Evolutionary conservation across 345 rosid genomes (phyloP).

Genomic region (Tarenaya hassleriana): DNA sequence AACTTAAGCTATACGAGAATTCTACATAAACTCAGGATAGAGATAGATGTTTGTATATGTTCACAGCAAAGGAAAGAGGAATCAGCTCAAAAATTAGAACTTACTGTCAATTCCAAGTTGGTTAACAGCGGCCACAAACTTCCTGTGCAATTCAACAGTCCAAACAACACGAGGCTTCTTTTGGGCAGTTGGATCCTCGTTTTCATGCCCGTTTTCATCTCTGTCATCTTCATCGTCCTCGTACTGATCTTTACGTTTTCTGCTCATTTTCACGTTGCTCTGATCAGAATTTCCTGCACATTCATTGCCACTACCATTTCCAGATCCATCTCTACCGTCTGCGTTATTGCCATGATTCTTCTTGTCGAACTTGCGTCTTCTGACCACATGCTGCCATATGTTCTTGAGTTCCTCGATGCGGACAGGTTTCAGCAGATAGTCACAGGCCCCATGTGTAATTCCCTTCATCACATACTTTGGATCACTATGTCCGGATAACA

Average conservation of each 20-base stretch:
- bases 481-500: slow-evolving; percentile 84
- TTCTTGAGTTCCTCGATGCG: slow-evolving; percentile 83
- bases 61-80: slow-evolving; percentile 8
- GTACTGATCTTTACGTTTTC: slow-evolving; percentile 66
- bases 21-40: background rate
- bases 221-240: slow-evolving; percentile 67
- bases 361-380: slow-evolving; percentile 52
- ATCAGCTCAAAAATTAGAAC: slow-evolving; percentile 18
- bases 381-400: slow-evolving; percentile 92
- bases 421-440: slow-evolving; percentile 85
- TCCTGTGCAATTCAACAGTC: slow-evolving; percentile 70
- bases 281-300: slow-evolving; percentile 42
- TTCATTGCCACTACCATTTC: slow-evolving; percentile 34
- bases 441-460: slow-evolving; percentile 89
- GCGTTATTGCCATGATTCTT: slow-evolving; percentile 31
- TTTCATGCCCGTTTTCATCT: slow-evolving; percentile 42
- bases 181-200: slow-evolving; percentile 54
- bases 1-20: background rate
- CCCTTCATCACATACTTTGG: slow-evolving; percentile 85
- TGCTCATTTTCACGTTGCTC: slow-evolving; percentile 41
- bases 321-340: slow-evolving; percentile 36
- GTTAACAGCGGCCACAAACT: slow-evolving; percentile 68
- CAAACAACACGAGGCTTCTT: slow-evolving; percentile 88
- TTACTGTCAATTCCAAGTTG: slow-evolving; percentile 80
- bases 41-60: background rate